These are phyloP conservation scores for Cyclotella cryptica DNA, from an alignment of 108 stramenopile species.

Conservation along the genomic window DNA sequence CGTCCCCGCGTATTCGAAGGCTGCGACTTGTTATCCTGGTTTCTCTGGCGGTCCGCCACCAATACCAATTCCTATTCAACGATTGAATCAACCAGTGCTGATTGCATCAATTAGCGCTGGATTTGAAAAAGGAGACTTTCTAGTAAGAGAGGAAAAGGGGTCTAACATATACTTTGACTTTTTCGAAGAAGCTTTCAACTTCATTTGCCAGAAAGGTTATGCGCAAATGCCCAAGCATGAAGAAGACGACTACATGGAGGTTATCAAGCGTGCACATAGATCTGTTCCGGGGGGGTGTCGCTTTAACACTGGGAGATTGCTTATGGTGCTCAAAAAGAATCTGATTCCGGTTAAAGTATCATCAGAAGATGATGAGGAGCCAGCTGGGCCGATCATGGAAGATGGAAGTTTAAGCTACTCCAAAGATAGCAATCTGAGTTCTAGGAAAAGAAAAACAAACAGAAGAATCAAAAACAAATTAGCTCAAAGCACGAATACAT, in stretches of 20 bases:
- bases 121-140: constrained; percentile 87
- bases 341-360: constrained; percentile 21
- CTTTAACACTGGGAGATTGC: constrained; percentile 81
- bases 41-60: background rate
- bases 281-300: constrained; percentile 82
- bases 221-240: constrained; percentile 76
- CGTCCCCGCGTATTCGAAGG: background rate
- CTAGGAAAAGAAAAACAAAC: background rate
- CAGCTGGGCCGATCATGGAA: background rate
- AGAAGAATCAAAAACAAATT: background rate
- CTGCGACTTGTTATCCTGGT: background rate
- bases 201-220: constrained; percentile 84
- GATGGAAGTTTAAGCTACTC: constrained; percentile 1
- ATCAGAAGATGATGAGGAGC: constrained; percentile 11
- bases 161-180: constrained; percentile 85
- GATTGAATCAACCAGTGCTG: constrained; percentile 19
- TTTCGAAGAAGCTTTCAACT: constrained; percentile 87
- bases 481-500: constrained; percentile 7
- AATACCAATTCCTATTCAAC: background rate
- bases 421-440: background rate
- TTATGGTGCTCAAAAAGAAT: constrained; percentile 73
- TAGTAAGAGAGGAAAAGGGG: constrained; percentile 85
- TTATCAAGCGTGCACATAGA: constrained; percentile 78
- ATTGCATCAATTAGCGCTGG: constrained; percentile 85
- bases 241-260: constrained; percentile 80